A percentile compares a stretch with the other conserved stretches of the same genome.
These are phyloP conservation scores for Porpolomopsis calyptriformis DNA, from an alignment of 768 basidiomycete genomes.

Conservation along the genomic window DNA sequence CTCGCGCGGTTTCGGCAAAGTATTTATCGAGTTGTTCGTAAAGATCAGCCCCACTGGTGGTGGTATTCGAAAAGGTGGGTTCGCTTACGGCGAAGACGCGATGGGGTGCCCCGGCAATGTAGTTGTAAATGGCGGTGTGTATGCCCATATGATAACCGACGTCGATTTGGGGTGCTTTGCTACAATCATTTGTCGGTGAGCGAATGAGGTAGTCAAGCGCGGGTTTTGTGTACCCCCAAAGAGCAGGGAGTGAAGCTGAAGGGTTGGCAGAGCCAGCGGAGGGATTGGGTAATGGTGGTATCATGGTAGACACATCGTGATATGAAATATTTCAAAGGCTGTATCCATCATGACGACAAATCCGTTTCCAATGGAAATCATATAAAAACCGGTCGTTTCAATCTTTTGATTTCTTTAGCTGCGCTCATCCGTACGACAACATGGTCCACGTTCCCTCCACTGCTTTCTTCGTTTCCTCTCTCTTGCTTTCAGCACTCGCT, in stretches of 20 bases:
- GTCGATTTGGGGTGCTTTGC: constrained; percentile 62
- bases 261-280: constrained; percentile 63
- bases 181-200: constrained; percentile 46
- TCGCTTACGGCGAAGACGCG: background rate
- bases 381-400: too few relatives aligned
- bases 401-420: background rate
- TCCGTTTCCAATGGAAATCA: too few relatives aligned
- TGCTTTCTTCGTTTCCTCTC: background rate
- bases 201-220: constrained; percentile 71
- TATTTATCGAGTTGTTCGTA: constrained; percentile 68
- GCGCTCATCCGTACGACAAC: background rate
- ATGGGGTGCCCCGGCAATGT: constrained; percentile 40
- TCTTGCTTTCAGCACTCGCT: background rate
- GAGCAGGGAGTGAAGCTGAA: constrained; percentile 54
- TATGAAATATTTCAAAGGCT: background rate
- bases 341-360: background rate
- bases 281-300: constrained; percentile 35
- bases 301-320: too few relatives aligned
- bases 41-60: constrained; percentile 51
- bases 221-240: constrained; percentile 69
- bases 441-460: background rate
- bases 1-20: constrained; percentile 49
- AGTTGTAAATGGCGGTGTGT: constrained; percentile 64
- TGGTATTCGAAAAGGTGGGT: constrained; percentile 10
- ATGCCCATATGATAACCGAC: constrained; percentile 65